Evolutionary conservation across 2,329 filamentous ascomycete species (phyloP).

Genomic region (Fusarium proliferatum): DNA sequence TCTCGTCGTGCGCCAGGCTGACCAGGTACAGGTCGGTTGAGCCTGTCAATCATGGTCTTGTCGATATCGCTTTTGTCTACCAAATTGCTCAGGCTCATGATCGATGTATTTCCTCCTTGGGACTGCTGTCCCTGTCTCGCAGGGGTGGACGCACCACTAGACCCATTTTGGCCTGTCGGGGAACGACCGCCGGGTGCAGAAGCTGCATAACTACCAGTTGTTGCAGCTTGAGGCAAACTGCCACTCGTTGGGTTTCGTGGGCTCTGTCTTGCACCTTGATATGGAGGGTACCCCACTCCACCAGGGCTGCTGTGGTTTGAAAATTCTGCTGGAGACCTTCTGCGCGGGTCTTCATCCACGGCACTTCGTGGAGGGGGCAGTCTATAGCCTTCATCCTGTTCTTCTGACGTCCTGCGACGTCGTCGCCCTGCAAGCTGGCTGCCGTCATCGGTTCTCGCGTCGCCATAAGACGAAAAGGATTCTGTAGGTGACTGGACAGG

Average conservation of each 20-base stretch:
- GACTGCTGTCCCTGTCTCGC: conserved; percentile 45
- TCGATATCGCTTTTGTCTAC: conserved; percentile 67
- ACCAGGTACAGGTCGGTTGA: conserved; percentile 54
- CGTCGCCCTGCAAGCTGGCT: conserved; percentile 47
- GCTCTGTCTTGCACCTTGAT: conserved; percentile 52
- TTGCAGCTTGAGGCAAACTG: conserved; percentile 48
- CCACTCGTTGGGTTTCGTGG: conserved; percentile 51
- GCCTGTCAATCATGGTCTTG: conserved; percentile 63
- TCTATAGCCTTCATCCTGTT: conserved; percentile 56
- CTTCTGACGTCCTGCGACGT: conserved; percentile 53
- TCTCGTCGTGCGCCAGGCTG: conserved; percentile 33
- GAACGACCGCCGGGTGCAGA: conserved; percentile 50
- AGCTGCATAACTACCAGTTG: conserved; percentile 40
- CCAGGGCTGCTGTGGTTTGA: conserved; percentile 61
- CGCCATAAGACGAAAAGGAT: conserved; percentile 54
- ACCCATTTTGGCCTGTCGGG: conserved; percentile 51
- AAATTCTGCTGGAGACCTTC: conserved; percentile 63
- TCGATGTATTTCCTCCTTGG: conserved; percentile 50
- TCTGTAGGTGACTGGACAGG: conserved; percentile 59
- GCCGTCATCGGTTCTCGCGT: conserved; percentile 49
- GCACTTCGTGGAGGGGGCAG: conserved; percentile 57
- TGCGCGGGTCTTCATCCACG: conserved; percentile 61
- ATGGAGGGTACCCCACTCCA: conserved; percentile 53
- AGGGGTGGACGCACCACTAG: conserved; percentile 52
- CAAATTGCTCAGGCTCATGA: conserved; percentile 65